Evolutionary conservation across 2,329 filamentous ascomycete species (phyloP), one percentile per base, ranked within the genome.

Genomic region (Hirsutella rhossiliensis): DNA sequence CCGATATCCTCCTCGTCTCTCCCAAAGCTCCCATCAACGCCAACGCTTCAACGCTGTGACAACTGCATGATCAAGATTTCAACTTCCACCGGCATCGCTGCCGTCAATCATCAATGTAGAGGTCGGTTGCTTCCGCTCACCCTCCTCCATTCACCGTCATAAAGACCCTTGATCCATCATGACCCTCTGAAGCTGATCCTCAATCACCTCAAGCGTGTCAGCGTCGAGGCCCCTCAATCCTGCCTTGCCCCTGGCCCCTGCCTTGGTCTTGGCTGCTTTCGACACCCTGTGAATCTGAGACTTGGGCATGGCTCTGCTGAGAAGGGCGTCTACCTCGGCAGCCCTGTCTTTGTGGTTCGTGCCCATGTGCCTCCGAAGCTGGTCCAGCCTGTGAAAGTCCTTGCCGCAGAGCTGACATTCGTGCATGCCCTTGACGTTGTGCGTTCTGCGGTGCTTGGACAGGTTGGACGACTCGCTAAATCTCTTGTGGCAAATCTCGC

Each of bases 381-480:
- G 77, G 56, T 82, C 78, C 15, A 73, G 62, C 11, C 79, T 65
- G 56, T 76, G 69, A 41, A 82, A 82, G 44, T 72, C 66, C 49
- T 73, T 76, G 13, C 64, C 63, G 47, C 79, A 82, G 36, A 69
- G 62, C 3, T 64, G 57, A 38, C 78, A 82, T 20, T 63, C 61
- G 52, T 72, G 71, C 31, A 66, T 64, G 6, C 73, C 73, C 44
- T 69, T 69, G 30, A 68, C 62, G 13, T 72, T 71, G 51, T 82
- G 78, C 8, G 71, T 82, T 49, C 77, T 75, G 41, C 73, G 71
- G 54, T 83, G 79, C 52, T 82, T 83, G 42, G 78, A 76, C 17
- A 82, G 62, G 52, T 82, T 83, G 4, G 78, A 82, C 0, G 78
- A 82, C 56, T 83, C 78, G 47, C 74, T 71, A 54, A 83, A 83